These are phyloP conservation scores for Aspergillus sclerotioniger DNA, from an alignment of 495 filamentous ascomycete species.

Conservation along the genomic window DNA sequence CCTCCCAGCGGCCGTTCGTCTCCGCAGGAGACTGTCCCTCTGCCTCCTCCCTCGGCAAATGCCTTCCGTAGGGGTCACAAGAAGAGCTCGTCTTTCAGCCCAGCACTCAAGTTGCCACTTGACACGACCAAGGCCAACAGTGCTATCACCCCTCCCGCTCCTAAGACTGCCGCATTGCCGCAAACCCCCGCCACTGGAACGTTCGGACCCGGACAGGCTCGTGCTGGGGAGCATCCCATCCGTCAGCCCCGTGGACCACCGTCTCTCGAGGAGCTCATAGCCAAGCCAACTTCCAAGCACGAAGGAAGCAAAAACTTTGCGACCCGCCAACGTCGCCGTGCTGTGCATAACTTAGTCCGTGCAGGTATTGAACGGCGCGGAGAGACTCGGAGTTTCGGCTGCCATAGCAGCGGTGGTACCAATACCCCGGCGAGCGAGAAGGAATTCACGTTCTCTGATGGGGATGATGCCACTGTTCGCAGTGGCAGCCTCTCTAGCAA, in stretches of 20 bases:
- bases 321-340: slow-evolving; percentile 86
- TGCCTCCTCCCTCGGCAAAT: slow-evolving; percentile 77
- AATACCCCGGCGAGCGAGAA: slow-evolving; percentile 88
- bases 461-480: slow-evolving; percentile 78
- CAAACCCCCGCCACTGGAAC: slow-evolving; percentile 79
- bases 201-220: slow-evolving; percentile 89
- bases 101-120: slow-evolving; percentile 56
- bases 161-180: slow-evolving; percentile 76
- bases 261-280: slow-evolving; percentile 83
- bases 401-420: slow-evolving; percentile 65
- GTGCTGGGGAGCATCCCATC: slow-evolving; percentile 89
- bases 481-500: slow-evolving; percentile 79
- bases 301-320: slow-evolving; percentile 99
- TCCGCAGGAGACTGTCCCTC: slow-evolving; percentile 62
- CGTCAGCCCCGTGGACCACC: slow-evolving; percentile 95
- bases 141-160: slow-evolving; percentile 46
- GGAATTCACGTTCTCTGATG: slow-evolving; percentile 78
- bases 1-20: slow-evolving; percentile 67
- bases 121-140: slow-evolving; percentile 60
- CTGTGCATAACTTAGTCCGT: slow-evolving; percentile 85
- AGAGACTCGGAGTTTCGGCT: slow-evolving; percentile 56
- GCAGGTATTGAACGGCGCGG: slow-evolving; percentile 83
- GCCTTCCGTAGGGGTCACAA: slow-evolving; percentile 91
- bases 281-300: slow-evolving; percentile 87
- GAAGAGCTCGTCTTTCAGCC: slow-evolving; percentile 79